Evolutionary conservation across 495 filamentous ascomycete species (phyloP), one percentile per base, ranked within the genome.

Genomic region (Penicillium arizonense): DNA sequence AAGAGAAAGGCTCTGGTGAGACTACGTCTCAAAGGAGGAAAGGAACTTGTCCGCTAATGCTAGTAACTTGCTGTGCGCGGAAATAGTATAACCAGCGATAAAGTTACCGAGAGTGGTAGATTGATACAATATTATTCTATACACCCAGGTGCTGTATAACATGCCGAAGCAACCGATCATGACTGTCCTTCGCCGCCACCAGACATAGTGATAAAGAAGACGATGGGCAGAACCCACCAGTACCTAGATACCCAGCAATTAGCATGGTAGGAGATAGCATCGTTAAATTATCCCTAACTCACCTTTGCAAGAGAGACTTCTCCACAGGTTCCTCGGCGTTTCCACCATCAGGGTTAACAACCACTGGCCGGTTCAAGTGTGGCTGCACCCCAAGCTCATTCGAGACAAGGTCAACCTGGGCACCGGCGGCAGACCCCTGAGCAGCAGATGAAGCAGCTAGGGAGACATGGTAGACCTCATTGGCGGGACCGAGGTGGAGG

Each of bases 281-380:
- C 5, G 13, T 1, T 9, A 2, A 1, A 6, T 18, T 23, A 12
- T n/a, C 12, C 1, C 10, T 5, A 40, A 72, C 74, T 60, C 63
- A 76, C 75, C 73, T 78, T 42, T 78, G 75, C n/a, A 78, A 60
- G 34, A 78, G 62, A 3, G 65, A 70, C 57, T 78, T 78, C 55
- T 77, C 73, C 26, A 53, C 53, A 7, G 63, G 61, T 40, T 71
- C 67, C 23, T 72, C 70, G 4, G 71, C 44, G 39, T 57, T 64
- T 43, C 55, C 57, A 8, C 75, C 74, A 58, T 74, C 73, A 8
- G 70, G 71, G 10, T 67, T 48, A 23, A 78, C 53, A 12, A 77
- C 59, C 14, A 78, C 53, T 9, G 74, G 74, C 14, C 69, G 70
- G 53, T 78, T 77, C 10, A 78, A 54, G 32, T 70, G 66, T 12